Conservation (phyloP, 31 red algal species). For the Endocladia muricata region DNA sequence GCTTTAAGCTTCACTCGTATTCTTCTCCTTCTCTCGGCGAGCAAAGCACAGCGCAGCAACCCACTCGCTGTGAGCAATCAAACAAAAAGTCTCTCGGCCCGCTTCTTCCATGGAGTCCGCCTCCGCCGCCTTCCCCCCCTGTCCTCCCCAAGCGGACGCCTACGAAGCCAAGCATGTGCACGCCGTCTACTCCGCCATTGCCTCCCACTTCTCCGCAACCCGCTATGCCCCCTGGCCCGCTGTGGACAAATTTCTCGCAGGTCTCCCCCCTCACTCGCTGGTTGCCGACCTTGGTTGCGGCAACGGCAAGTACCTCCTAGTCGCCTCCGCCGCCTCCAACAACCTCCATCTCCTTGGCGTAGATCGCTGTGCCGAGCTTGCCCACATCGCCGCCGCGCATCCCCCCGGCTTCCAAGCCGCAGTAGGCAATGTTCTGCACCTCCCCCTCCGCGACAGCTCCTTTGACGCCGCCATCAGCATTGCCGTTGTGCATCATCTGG, state of each 20-base stretch:
- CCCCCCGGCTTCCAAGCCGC: constrained; percentile 18
- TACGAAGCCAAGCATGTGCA: constrained; percentile 72
- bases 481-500: constrained; percentile 91
- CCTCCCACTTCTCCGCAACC: constrained; percentile 74
- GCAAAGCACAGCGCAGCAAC: neutral
- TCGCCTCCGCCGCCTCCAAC: neutral
- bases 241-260: constrained; percentile 60
- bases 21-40: neutral
- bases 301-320: constrained; percentile 88
- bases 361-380: constrained; percentile 44
- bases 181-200: constrained; percentile 86
- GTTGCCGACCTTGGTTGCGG: constrained; percentile 87
- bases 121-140: neutral
- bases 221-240: constrained; percentile 82
- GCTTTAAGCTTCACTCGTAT: no score
- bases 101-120: neutral
- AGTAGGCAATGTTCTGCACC: constrained; percentile 38
- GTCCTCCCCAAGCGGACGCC: neutral
- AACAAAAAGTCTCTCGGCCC: neutral
- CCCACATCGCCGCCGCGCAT: neutral
- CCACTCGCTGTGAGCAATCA: neutral
- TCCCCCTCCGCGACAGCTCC: constrained; percentile 43
- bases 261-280: constrained; percentile 33
- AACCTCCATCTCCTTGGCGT: constrained; percentile 13
- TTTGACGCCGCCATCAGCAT: constrained; percentile 87